These are phyloP conservation scores for Rachicladosporium sp. DNA, from an alignment of 2,329 filamentous ascomycete species.

Conservation along the genomic window DNA sequence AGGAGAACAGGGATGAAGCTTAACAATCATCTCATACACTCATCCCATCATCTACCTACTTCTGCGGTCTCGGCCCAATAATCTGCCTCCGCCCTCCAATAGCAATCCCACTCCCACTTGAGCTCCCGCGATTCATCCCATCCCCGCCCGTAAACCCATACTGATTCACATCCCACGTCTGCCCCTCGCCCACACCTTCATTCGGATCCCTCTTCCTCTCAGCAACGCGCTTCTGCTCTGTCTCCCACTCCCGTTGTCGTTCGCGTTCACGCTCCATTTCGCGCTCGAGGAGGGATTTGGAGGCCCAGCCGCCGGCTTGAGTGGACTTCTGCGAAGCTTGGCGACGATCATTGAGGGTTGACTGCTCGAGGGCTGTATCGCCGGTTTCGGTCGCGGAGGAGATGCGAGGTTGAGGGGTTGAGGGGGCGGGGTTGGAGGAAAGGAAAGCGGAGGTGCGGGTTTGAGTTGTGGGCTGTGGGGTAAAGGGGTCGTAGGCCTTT, in stretches of 20 bases:
- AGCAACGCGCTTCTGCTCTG: conserved; percentile 54
- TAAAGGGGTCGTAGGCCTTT: conserved; percentile 13
- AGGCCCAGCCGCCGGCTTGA: conserved; percentile 50
- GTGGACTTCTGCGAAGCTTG: conserved; percentile 47
- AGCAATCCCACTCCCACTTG: conserved; percentile 45
- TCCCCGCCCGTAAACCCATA: conserved; percentile 69
- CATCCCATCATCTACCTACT: conserved; percentile 17
- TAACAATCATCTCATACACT: too few relatives aligned
- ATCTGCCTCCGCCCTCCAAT: conserved; percentile 64
- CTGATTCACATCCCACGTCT: conserved; percentile 67
- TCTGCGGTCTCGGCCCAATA: conserved; percentile 61
- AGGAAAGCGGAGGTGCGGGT: conserved; percentile 49
- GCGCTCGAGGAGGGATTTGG: conserved; percentile 60
- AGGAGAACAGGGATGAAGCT: too few relatives aligned
- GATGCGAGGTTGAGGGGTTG: conserved; percentile 25
- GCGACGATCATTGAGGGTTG: conserved; percentile 50
- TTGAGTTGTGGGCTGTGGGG: conserved; percentile 8
- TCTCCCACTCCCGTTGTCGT: conserved; percentile 69
- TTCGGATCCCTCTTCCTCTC: conserved; percentile 41
- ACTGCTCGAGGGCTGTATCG: conserved; percentile 29
- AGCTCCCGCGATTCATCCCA: conserved; percentile 53
- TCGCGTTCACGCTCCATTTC: conserved; percentile 73
- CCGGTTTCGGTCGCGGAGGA: conserved; percentile 37
- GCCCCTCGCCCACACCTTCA: conserved; percentile 54
- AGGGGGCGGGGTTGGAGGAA: conserved; percentile 42